phyloP scores from a whole-genome alignment of 1,284 basidiomycete genomes.

The Coniferiporia weirii region DNA sequence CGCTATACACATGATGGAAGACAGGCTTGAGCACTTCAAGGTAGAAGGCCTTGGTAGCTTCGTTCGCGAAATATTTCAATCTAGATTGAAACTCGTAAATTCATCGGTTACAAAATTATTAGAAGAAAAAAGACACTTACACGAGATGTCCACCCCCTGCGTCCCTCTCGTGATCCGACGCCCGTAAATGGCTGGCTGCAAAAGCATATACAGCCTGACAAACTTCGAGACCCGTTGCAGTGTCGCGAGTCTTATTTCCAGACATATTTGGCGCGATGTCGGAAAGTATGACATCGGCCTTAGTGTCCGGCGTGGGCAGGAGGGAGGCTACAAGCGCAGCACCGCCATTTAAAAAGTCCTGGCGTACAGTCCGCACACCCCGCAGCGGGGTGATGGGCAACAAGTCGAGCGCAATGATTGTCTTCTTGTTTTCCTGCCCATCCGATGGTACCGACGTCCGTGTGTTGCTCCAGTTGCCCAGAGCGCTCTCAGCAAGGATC shows the following conservation, averaged over 20 bases:
- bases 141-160: constrained; percentile 55
- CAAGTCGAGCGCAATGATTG: constrained; percentile 71
- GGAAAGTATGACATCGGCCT: constrained; percentile 62
- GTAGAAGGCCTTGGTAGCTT: constrained; percentile 52
- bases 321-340: constrained; percentile 45
- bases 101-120: not conserved
- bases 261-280: constrained; percentile 75
- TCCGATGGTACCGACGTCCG: not conserved
- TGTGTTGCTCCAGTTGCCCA: constrained; percentile 18
- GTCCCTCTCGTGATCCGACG: constrained; percentile 37
- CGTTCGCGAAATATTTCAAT: constrained; percentile 71
- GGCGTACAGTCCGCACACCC: constrained; percentile 64
- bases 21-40: constrained; percentile 43
- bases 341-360: constrained; percentile 66
- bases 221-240: constrained; percentile 55
- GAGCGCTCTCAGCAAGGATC: constrained; percentile 8
- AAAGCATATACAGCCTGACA: constrained; percentile 62
- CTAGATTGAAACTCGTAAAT: constrained; percentile 30
- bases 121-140: constrained; percentile 38
- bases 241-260: constrained; percentile 57
- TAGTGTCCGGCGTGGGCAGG: constrained; percentile 33
- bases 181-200: constrained; percentile 44
- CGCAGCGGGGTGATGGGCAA: constrained; percentile 61
- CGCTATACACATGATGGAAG: constrained; percentile 52
- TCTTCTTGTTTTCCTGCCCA: constrained; percentile 19